Percentiles rank a stretch among this genome's conserved stretches.
phyloP scores from a whole-genome alignment of 148 eudicot species.

The Chenopodium berlandieri region DNA sequence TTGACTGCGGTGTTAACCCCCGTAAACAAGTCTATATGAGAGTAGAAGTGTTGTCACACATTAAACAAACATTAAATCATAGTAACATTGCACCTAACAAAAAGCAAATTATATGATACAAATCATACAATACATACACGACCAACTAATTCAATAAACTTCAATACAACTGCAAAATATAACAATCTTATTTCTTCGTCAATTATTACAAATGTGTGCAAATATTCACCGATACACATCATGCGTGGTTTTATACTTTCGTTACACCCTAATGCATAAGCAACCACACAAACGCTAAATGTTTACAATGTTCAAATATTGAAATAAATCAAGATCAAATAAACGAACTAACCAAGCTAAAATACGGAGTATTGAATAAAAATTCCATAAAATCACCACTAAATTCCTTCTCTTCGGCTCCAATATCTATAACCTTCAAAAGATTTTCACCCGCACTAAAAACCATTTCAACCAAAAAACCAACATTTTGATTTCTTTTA shows the following conservation, averaged over 20 bases:
- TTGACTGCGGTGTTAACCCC: too few species aligned
- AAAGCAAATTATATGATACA: too few species aligned
- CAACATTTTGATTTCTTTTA: slow-evolving; percentile 1
- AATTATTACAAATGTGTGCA: background rate
- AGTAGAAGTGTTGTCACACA: too few species aligned
- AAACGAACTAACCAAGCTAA: background rate
- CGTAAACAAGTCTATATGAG: too few species aligned
- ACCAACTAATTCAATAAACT: too few species aligned
- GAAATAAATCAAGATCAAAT: background rate
- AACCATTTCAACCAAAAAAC: slow-evolving; percentile 18
- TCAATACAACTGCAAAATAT: too few species aligned
- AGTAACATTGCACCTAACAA: too few species aligned
- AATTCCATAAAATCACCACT: background rate
- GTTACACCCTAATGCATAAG: background rate
- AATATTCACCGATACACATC: background rate
- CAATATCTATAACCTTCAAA: slow-evolving; percentile 16
- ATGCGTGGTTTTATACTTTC: background rate
- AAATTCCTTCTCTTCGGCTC: slow-evolving; percentile 9
- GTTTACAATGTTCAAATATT: background rate
- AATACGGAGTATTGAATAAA: background rate
- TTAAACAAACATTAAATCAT: too few species aligned
- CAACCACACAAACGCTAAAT: background rate
- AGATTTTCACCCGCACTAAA: slow-evolving; percentile 15
- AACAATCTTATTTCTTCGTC: background rate
- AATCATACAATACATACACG: too few species aligned